Evolutionary conservation across 768 basidiomycete genomes (phyloP).

Genomic region (Xerocomus spinulosus): DNA sequence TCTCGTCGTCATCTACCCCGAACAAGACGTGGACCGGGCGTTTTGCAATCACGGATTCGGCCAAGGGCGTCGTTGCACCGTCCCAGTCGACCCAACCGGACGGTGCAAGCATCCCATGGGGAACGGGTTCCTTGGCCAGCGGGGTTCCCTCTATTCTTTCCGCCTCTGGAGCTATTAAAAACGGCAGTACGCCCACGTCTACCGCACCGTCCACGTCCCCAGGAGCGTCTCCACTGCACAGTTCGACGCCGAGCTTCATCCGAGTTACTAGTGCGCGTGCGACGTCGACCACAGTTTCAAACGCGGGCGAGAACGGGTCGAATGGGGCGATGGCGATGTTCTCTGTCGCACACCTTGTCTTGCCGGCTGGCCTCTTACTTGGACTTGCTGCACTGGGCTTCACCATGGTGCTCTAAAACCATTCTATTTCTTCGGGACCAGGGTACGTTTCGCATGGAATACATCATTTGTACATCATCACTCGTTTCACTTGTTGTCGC

Average conservation of each 20-base stretch:
- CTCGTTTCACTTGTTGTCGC: no score
- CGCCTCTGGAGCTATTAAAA: conserved; percentile 3
- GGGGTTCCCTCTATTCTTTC: conserved; percentile 35
- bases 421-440: no score
- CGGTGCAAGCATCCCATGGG: conserved; percentile 56
- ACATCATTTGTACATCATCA: no score
- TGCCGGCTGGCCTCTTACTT: no score
- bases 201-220: conserved; percentile 6
- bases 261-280: neutral
- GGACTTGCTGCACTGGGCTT: no score
- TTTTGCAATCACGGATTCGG: conserved; percentile 61
- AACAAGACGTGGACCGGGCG: conserved; percentile 65
- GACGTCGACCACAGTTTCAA: neutral
- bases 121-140: conserved; percentile 50
- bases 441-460: no score
- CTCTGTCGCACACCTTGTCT: no score
- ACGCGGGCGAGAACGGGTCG: neutral
- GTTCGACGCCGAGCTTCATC: neutral
- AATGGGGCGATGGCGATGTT: no score
- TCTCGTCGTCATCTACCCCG: conserved; percentile 42
- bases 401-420: no score
- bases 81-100: conserved; percentile 50
- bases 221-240: neutral
- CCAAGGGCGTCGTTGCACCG: conserved; percentile 44
- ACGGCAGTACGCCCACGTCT: neutral